Percentiles rank a stretch among this genome's conserved stretches.
These are phyloP conservation scores for Exophiala calicioides DNA, from an alignment of 2,329 filamentous ascomycete species.

Conservation along the genomic window DNA sequence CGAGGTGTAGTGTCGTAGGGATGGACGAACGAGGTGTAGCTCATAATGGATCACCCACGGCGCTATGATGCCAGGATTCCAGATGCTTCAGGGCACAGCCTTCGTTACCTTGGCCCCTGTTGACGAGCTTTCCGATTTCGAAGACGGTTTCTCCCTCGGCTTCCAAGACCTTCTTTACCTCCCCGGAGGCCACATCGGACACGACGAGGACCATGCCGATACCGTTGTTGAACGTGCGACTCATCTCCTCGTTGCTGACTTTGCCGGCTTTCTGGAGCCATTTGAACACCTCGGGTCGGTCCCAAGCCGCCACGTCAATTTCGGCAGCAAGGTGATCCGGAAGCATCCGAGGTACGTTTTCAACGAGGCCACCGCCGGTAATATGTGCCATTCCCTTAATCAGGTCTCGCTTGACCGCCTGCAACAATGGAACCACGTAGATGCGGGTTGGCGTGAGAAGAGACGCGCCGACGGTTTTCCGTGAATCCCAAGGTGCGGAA, in stretches of 20 bases:
- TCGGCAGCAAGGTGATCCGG: slow-evolving; percentile 75
- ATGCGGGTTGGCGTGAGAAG: slow-evolving; percentile 89
- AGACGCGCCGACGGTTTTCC: slow-evolving; percentile 63
- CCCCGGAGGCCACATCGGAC: slow-evolving; percentile 61
- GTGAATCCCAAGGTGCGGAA: slow-evolving; percentile 71
- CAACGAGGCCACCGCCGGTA: slow-evolving; percentile 86
- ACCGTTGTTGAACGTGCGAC: slow-evolving; percentile 90
- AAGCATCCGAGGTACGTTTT: slow-evolving; percentile 94
- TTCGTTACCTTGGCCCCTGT: slow-evolving; percentile 49
- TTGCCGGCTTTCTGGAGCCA: slow-evolving; percentile 73
- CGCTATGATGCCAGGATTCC: slow-evolving; percentile 43
- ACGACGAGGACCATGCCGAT: slow-evolving; percentile 93
- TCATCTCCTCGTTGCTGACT: slow-evolving; percentile 77
- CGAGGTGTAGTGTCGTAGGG: no score
- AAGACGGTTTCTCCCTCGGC: slow-evolving; percentile 74
- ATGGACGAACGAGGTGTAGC: no score
- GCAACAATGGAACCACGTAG: slow-evolving; percentile 81
- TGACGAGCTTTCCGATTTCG: slow-evolving; percentile 70
- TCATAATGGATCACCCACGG: not conserved
- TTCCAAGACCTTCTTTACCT: slow-evolving; percentile 62
- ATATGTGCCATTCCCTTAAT: slow-evolving; percentile 96
- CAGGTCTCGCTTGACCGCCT: slow-evolving; percentile 60
- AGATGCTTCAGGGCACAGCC: slow-evolving; percentile 66
- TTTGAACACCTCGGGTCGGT: slow-evolving; percentile 74
- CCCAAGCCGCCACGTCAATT: slow-evolving; percentile 76